phyloP scores from a whole-genome alignment of 108 stramenopile species.

The Nitzschia inconspicua region DNA sequence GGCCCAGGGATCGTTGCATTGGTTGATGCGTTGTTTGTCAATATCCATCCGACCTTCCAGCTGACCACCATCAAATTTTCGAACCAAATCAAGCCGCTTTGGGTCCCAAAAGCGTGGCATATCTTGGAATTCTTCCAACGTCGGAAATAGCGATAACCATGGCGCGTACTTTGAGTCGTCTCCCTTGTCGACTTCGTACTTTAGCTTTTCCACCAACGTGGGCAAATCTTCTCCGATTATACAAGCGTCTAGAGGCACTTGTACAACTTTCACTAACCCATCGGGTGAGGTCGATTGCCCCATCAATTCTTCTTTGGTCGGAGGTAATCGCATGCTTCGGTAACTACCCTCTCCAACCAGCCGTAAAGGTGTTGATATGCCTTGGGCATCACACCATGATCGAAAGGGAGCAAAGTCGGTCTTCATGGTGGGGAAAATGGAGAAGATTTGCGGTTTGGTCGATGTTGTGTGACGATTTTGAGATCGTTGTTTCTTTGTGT shows the following conservation, averaged over 20 bases:
- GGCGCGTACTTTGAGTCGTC: constrained; percentile 47
- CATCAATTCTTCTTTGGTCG: constrained; percentile 13
- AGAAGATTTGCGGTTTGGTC: too few relatives aligned
- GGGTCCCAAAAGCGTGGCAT: constrained; percentile 76
- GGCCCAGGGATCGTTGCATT: constrained; percentile 58
- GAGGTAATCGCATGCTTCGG: constrained; percentile 35
- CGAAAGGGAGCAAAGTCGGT: constrained; percentile 35
- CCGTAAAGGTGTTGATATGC: constrained; percentile 54
- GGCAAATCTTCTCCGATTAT: constrained; percentile 49
- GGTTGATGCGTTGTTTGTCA: constrained; percentile 21
- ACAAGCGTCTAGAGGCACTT: constrained; percentile 59
- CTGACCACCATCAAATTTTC: constrained; percentile 53
- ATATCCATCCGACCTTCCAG: constrained; percentile 47
- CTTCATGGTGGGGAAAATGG: constrained; percentile 13
- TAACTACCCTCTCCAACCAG: constrained; percentile 33
- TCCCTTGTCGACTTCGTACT: constrained; percentile 51
- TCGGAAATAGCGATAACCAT: constrained; percentile 34
- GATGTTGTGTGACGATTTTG: too few relatives aligned
- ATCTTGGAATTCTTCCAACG: constrained; percentile 24
- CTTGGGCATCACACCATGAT: constrained; percentile 58
- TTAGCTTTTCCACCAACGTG: constrained; percentile 51
- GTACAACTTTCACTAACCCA: constrained; percentile 27
- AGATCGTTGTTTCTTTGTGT: not conserved
- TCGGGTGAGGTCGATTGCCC: constrained; percentile 13
- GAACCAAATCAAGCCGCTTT: constrained; percentile 46